Base-by-base conservation (phyloP, 768 basidiomycete genomes). In the Termitomyces sp. region DNA sequence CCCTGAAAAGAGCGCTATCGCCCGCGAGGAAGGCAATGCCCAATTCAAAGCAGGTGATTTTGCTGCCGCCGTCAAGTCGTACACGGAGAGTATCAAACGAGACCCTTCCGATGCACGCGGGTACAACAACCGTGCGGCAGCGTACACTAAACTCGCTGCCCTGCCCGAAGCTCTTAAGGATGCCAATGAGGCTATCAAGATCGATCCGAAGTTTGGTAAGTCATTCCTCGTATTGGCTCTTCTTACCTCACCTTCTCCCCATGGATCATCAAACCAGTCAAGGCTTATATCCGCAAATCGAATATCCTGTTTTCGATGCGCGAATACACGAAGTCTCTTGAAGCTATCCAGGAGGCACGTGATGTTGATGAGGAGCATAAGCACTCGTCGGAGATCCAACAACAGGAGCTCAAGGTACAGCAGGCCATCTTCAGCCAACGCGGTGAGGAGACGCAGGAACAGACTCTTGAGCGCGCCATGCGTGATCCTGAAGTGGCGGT, bases 71-170 rank as follows among this genome's bases (percentile, higher is more conserved):
- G 95, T 99, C 63, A 94, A 91, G 75, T 77, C 81, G 40, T 99
- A 99, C 75, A 82, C 90, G 38, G 97, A 99, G 73, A 89, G 93
- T 60, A 97, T 98, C 80, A 98, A 98, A 76, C 88, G 97, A 50
- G 87, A 92, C 65, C 96, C 97, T 42, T 70, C 73, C 38, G 97
- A 99, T 67, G 82, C 96, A 14, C 81, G 88, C 61, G 94, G 91
- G 9, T 99, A 98, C 77, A 98, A 96, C 71, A 99, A 99, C 76
- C 88, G 97, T 49, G 94, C 97, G n/a, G 89, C 94, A 30, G 95
- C 94, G 23, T 98, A 97, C 75, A 92, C 89, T 73, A 98, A 98
- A 76, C 84, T 99, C 41, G 82, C 82, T 43, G 97, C 97, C 1
- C 73, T 98, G 31, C 90, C 94, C 11, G 97, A 99, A 70, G 97